Evolutionary conservation across 2,329 filamentous ascomycete species (phyloP).

Genomic region (Alternaria brassicicola): DNA sequence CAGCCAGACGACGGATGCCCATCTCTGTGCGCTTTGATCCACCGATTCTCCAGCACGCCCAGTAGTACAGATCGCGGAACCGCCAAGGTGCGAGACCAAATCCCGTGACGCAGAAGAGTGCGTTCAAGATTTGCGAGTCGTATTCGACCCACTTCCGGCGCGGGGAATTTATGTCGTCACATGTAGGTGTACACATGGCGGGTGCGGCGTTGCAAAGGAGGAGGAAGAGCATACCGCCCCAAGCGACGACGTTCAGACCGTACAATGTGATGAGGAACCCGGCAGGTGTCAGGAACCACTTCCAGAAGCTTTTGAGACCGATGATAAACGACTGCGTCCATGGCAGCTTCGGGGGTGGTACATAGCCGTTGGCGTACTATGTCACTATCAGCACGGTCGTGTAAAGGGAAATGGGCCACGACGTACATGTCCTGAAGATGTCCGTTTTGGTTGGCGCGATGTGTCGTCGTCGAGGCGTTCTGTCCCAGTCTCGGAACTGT

Average conservation of each 20-base stretch:
- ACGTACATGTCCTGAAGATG: conserved; percentile 27
- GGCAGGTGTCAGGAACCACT: conserved; percentile 74
- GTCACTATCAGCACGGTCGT: background rate
- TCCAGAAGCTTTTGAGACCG: conserved; percentile 67
- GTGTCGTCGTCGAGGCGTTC: conserved; percentile 22
- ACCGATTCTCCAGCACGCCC: conserved; percentile 66
- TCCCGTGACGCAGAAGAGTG: conserved; percentile 83
- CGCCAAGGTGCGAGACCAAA: conserved; percentile 87
- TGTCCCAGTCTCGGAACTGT: conserved; percentile 25
- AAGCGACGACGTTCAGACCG: conserved; percentile 81
- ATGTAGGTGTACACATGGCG: conserved; percentile 73
- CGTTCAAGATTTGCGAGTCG: conserved; percentile 82
- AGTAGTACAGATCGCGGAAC: conserved; percentile 77
- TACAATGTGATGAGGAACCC: conserved; percentile 82
- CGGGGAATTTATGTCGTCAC: conserved; percentile 75
- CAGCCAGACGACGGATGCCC: conserved; percentile 71
- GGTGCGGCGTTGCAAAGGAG: conserved; percentile 76
- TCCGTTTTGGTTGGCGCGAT: conserved; percentile 18
- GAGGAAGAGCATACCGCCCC: conserved; percentile 90
- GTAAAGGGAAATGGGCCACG: background rate
- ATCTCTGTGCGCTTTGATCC: conserved; percentile 53
- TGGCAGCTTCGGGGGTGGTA: conserved; percentile 54
- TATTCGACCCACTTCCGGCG: conserved; percentile 85
- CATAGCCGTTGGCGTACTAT: conserved; percentile 50
- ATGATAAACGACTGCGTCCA: conserved; percentile 65